Base-by-base conservation (phyloP, 2,329 filamentous ascomycete species). In the Aspergillus ruber region DNA sequence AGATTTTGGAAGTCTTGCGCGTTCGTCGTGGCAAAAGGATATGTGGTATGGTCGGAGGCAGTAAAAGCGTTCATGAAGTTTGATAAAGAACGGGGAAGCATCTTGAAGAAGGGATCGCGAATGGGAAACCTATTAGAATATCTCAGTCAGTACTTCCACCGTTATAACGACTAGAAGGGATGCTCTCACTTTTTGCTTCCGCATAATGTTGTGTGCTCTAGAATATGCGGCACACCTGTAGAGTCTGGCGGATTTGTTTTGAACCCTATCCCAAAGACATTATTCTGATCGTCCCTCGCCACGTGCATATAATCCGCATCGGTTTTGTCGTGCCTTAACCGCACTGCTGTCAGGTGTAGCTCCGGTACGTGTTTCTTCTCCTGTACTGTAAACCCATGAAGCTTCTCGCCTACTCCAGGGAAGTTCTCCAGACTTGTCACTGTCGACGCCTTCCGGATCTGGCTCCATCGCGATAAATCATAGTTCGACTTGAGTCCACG, bases 51-150 rank as follows among this genome's bases (percentile, higher is more conserved):
- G 63, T 97, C 91, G 18, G 90, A 86, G 21, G 90, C 90, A 38
- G 93, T 98, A 66, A 97, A 95, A 51, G 93, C 93, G 68, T 98
- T 98, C 93, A 98, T 98, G 65, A 96, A 98, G 71, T 97, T 98
- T 55, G 93, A 96, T n/a, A 98, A 79, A 4, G 93, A 96, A 58
- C 93, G 84, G 18, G 93, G 93, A 21, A 98, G 80, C 93, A 98
- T 98, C 79, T 97, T 98, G 78, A 98, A 98, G 77, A 98, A 98
- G 0, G 93, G 93, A 63, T 98, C 93, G 52, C 93, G 88, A 49
- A 98, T 91, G n/a, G 93, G 93, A 65, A 90, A 95, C 68, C 88
- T 91, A 64, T 44, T 49, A 41, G 47, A 6, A 3, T 17, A 42
- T 18, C 10, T 12, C 18, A 51, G 51, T 61, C 39, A 60, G 51